Evolutionary conservation across 805 yeast species (phyloP), one percentile per base, ranked within the genome.

Genomic region (Cephaloascus albidus): DNA sequence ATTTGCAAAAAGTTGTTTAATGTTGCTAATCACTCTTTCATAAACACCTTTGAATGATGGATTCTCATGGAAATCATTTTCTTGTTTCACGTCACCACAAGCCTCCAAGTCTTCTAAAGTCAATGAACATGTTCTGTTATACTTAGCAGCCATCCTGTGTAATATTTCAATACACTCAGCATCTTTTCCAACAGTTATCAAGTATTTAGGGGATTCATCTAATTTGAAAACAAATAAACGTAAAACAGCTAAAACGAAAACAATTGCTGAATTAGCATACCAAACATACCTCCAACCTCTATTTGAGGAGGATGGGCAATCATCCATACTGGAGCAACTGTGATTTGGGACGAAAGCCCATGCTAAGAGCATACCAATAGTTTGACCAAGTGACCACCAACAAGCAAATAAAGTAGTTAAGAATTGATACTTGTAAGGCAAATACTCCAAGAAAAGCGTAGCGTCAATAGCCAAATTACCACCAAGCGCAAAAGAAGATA

Each of bases 221-320:
- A 63, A 62, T 15, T 10, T 10, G 17, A 31, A 15, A 8, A 31
- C 34, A 26, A 61, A 55, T 31, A 26, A 26, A 10, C 69, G 44
- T 17, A 56, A 45, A 12, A 52, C 36, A 26, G 60, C 59, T 56
- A 62, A 53, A 15, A 52, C 44, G 40, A 61, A 48, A 3, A 63
- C 60, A 33, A 63, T 40, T 1, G 58, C 63, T 14, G 64, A 63
- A 46, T 60, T 52, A 16, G 60, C 57, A 45, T 53, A 63, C 45
- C 55, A 53, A 35, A 60, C 59, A 44, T 63, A 63, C 36, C 68
- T 45, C 68, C 68, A 63, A 36, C 69, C 68, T 45, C 52, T 50
- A 43, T 63, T 63, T 26, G 49, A 46, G 20, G 42, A 38, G 18
- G 54, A 48, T 28, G 47, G 55, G 45, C 69, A 63, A 15, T 45